Evolutionary conservation across 1,284 basidiomycete species (phyloP).

Genomic region (Nidula niveotomentosa): DNA sequence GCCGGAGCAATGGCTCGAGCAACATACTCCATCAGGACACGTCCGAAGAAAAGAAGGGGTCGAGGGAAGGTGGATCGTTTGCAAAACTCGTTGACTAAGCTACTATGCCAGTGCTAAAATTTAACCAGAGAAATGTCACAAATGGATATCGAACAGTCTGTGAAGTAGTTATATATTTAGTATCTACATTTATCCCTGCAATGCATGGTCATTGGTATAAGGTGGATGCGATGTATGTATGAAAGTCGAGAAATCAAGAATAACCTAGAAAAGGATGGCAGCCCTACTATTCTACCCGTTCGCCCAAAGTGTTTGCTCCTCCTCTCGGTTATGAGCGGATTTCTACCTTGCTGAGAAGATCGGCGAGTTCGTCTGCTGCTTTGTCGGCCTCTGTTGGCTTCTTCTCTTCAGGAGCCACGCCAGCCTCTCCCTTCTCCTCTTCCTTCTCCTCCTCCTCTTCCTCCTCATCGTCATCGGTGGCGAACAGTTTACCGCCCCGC

Average conservation of each 20-base stretch:
- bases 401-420: conserved; percentile 17
- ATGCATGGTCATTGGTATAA: too few relatives aligned
- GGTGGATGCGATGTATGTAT: too few relatives aligned
- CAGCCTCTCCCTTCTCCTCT: conserved; percentile 30
- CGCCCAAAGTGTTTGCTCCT: not conserved
- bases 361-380: conserved; percentile 54
- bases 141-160: not conserved
- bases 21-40: conserved; percentile 39
- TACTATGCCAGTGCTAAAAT: not conserved
- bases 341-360: conserved; percentile 55
- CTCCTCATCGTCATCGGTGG: conserved; percentile 74
- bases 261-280: not conserved
- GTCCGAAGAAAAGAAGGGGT: conserved; percentile 51
- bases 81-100: conserved; percentile 30
- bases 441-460: conserved; percentile 68
- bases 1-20: conserved; percentile 52
- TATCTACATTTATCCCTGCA: not conserved
- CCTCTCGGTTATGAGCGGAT: conserved; percentile 22
- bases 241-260: not conserved
- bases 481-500: conserved; percentile 63
- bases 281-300: not conserved
- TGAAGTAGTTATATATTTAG: not conserved
- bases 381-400: conserved; percentile 29
- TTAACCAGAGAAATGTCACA: not conserved
- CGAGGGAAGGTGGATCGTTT: conserved; percentile 59